Evolutionary conservation across 768 basidiomycete species (phyloP), one percentile per base, ranked within the genome.

Genomic region (Suillus sp.): DNA sequence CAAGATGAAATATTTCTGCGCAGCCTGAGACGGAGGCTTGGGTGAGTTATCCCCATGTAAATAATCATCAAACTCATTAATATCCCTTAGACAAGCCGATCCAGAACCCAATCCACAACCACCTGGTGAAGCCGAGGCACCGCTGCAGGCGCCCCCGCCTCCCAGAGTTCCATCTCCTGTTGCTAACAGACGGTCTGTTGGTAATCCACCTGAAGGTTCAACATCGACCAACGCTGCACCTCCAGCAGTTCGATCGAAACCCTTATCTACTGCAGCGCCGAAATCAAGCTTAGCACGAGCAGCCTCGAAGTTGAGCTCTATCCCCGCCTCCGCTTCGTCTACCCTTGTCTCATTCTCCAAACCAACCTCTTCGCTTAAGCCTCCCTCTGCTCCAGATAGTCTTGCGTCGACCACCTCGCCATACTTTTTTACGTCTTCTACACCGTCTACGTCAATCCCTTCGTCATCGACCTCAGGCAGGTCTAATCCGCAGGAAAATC

Each of bases 1-100:
- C 88, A 86, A 59, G 82, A 84, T 34, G 72, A 72, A 1, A 78
- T 87, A 60, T 93, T 97, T 71, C 77, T 85, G 11, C 79, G 81
- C 48, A 81, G 84, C 30, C 79, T 96, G 22, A 81, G 83, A 54
- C 69, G 74, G 45, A 84, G 92, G 61, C 75, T 95, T 71, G 87
- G 92, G 95, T 92, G 74, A 71, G 84, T 70, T 34, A 61, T 25
- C 30, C 27, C 45, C 47, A 4, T 38, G 11, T 8, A 22, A 16
- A n/a, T 25, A 57, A 34, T 27, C 14, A 35, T 34, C 11, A 7
- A 30, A 50, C 16, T 47, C 53, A 55, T 56, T 32, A 45, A 53
- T 56, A 42, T 9, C 56, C 63, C 32, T 14, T 42, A 74, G 73
- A 53, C 68, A 70, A 50, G 70, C 75, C 48, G 73, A 73, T 42